Conservation (phyloP, 225 moss, liverwort and hornwort genomes). For the Polytrichum formosum region DNA sequence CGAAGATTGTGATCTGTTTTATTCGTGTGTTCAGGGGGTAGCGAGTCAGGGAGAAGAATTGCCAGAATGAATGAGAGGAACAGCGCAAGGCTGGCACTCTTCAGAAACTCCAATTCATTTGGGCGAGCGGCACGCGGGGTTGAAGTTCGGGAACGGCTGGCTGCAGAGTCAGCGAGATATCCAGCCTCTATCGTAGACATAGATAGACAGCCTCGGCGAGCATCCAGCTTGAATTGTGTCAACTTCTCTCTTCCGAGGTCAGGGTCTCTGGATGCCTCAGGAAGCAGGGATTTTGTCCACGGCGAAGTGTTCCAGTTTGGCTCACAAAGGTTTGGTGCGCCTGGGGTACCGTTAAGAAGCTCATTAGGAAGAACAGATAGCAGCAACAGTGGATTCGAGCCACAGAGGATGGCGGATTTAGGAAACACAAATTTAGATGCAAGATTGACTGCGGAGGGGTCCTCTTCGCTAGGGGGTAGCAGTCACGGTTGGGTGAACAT, state of each 20-base stretch:
- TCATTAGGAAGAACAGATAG: slow-evolving; percentile 19
- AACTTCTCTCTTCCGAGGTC: slow-evolving; percentile 30
- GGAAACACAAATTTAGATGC: slow-evolving; percentile 6
- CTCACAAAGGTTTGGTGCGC: slow-evolving; percentile 29
- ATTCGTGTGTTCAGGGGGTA: slow-evolving; percentile 7
- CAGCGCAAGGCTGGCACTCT: slow-evolving; percentile 29
- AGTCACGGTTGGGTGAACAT: slow-evolving; percentile 20
- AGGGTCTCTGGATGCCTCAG: slow-evolving; percentile 10
- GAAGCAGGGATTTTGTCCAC: slow-evolving; percentile 8
- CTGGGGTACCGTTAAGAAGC: slow-evolving; percentile 12
- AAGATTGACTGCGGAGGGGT: slow-evolving; percentile 10
- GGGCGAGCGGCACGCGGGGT: slow-evolving; percentile 44
- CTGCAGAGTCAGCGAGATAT: slow-evolving; percentile 39
- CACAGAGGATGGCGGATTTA: slow-evolving; percentile 10
- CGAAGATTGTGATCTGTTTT: too few species aligned
- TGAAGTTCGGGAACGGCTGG: slow-evolving; percentile 36
- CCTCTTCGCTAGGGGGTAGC: slow-evolving; percentile 13
- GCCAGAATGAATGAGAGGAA: slow-evolving; percentile 19
- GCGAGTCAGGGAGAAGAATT: slow-evolving; percentile 15
- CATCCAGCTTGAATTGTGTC: slow-evolving; percentile 35
- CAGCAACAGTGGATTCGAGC: slow-evolving; percentile 23
- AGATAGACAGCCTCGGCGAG: slow-evolving; percentile 14
- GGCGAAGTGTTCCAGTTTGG: slow-evolving; percentile 24
- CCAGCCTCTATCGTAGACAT: slow-evolving; percentile 15
- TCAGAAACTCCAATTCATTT: slow-evolving; percentile 40